Conservation (phyloP, 176 grass and related monocot genomes). For the Triticum turgidum region DNA sequence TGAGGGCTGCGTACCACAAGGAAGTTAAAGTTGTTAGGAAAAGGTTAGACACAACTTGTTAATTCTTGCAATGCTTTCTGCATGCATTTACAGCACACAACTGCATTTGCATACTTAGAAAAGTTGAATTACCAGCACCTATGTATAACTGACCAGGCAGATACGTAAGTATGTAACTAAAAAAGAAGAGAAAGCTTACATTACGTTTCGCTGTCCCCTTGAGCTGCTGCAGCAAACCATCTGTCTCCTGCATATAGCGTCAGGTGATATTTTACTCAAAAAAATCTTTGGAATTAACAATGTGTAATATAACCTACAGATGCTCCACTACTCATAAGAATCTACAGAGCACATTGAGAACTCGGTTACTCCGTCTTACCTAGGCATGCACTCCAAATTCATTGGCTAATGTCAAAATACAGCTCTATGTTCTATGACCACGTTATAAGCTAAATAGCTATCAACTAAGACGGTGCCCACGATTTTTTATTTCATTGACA, state of each 20-base stretch:
- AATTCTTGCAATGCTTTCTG: constrained; percentile 2
- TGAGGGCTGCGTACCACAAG: constrained; percentile 39
- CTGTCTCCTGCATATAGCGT: constrained; percentile 65
- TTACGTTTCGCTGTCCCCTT: constrained; percentile 52
- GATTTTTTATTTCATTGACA: not conserved
- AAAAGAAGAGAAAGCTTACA: constrained; percentile 39
- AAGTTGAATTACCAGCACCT: constrained; percentile 5
- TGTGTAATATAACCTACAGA: constrained; percentile 1
- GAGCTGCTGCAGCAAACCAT: constrained; percentile 68
- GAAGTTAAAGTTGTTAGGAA: constrained; percentile 24
- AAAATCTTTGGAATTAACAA: constrained; percentile 7
- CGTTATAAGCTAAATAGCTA: constrained; percentile 8
- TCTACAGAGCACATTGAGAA: not conserved
- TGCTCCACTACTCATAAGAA: constrained; percentile 1
- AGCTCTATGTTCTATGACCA: not conserved
- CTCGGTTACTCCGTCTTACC: not conserved
- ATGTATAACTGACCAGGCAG: not conserved
- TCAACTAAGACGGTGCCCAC: not conserved
- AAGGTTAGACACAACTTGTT: not conserved
- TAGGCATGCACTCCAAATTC: not conserved
- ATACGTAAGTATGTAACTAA: not conserved
- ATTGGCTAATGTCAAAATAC: not conserved
- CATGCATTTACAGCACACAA: not conserved
- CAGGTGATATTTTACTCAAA: constrained; percentile 30
- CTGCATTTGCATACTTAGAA: not conserved